Evolutionary conservation across 2,329 filamentous ascomycete genomes (phyloP).

Genomic region (Furcasterigmium furcatum): DNA sequence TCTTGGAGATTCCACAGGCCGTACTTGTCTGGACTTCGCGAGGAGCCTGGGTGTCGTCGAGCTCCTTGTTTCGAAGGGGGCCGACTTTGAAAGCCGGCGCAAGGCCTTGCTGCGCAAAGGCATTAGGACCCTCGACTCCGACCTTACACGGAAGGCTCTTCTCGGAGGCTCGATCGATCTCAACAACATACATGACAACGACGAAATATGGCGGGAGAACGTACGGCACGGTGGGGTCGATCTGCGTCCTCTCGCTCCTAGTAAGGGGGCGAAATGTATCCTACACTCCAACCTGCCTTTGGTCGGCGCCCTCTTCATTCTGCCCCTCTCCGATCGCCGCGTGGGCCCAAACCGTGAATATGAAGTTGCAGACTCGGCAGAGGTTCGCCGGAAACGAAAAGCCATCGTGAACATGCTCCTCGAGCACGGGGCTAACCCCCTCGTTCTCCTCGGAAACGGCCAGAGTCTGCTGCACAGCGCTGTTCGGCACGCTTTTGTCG

Average conservation of each 20-base stretch:
- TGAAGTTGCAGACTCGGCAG: neutral
- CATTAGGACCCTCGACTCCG: neutral
- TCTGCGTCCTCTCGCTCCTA: too few species aligned
- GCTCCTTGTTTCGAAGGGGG: neutral
- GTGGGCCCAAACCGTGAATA: neutral
- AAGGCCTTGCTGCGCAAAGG: neutral
- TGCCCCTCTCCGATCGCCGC: too few species aligned
- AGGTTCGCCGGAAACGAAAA: neutral
- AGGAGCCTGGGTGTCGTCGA: neutral
- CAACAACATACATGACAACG: neutral
- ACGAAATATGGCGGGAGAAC: too few species aligned
- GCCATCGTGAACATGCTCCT: neutral
- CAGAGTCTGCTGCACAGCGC: neutral
- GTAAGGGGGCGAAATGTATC: too few species aligned
- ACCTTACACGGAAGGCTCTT: neutral
- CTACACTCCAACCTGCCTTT: neutral
- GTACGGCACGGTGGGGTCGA: too few species aligned
- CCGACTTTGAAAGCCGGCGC: neutral
- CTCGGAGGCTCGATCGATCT: neutral
- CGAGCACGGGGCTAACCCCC: neutral
- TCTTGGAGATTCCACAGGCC: neutral
- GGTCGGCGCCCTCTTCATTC: neutral
- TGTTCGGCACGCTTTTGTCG: neutral
- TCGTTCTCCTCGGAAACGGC: neutral
- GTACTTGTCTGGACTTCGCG: neutral